phyloP scores from a whole-genome alignment of 345 rosid genomes.

The Hypericum perforatum region DNA sequence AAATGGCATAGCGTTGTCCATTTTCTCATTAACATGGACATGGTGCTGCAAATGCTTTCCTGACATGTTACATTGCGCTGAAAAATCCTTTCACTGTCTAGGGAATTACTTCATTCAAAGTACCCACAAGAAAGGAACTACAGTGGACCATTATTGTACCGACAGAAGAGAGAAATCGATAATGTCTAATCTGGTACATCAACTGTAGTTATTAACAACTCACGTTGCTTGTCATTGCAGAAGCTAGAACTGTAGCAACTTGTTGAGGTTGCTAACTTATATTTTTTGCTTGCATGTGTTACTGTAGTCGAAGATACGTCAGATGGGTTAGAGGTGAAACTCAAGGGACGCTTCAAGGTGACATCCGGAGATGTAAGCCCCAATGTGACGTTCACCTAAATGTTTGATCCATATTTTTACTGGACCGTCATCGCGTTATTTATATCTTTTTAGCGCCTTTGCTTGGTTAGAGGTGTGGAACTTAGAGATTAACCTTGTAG shows the following conservation, averaged over 20 bases:
- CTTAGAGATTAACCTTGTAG: conserved; percentile 26
- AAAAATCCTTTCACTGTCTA: too few species aligned
- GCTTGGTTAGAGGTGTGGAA: too few species aligned
- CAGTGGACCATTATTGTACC: conserved; percentile 62
- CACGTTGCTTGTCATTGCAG: neutral
- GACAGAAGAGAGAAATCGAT: conserved; percentile 55
- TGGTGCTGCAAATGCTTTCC: too few species aligned
- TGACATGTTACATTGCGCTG: too few species aligned
- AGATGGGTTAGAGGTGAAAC: conserved; percentile 69
- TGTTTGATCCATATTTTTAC: too few species aligned
- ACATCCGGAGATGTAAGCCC: conserved; percentile 75
- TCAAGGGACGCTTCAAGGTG: conserved; percentile 87
- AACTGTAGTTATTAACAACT: conserved; percentile 6
- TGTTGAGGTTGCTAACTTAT: conserved; percentile 6
- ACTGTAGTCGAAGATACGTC: conserved; percentile 58
- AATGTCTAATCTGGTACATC: conserved; percentile 41
- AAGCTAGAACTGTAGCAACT: neutral
- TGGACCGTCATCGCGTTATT: neutral
- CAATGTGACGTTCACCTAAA: conserved; percentile 41
- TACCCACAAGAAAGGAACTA: conserved; percentile 52
- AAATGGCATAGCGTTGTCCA: neutral
- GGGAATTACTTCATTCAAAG: conserved; percentile 57
- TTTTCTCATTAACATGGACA: too few species aligned
- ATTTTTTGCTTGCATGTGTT: conserved; percentile 1
- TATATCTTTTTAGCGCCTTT: too few species aligned